Conservation (phyloP, 1,284 basidiomycete species). For the Cutaneotrichosporon sp. region DNA sequence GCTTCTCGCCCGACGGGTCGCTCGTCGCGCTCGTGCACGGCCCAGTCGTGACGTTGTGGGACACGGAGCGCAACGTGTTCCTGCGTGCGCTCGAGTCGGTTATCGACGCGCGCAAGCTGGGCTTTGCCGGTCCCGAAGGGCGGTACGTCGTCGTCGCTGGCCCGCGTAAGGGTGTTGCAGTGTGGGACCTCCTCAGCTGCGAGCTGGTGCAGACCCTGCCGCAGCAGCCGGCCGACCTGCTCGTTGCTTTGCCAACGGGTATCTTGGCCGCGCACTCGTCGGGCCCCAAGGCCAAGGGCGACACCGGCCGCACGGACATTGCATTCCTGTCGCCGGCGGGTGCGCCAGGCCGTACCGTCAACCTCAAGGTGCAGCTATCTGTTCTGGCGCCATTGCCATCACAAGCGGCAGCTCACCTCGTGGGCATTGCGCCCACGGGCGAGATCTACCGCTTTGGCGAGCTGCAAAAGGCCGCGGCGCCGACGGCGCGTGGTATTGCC, state of each 20-base stretch:
- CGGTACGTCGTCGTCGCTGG: conserved; percentile 55
- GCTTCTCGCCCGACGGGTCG: conserved; percentile 83
- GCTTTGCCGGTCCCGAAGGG: conserved; percentile 48
- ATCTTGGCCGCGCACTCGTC: conserved; percentile 27
- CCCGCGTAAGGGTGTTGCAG: conserved; percentile 55
- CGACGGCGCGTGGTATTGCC: conserved; percentile 8
- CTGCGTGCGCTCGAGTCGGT: conserved; percentile 61
- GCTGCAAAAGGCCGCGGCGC: conserved; percentile 14
- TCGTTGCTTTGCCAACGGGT: conserved; percentile 58
- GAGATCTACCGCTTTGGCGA: conserved; percentile 42
- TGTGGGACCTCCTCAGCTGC: conserved; percentile 76
- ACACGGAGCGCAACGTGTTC: conserved; percentile 63
- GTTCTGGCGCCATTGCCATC: conserved; percentile 14
- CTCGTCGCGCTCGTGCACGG: conserved; percentile 72
- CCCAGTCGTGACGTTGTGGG: conserved; percentile 68
- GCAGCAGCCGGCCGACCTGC: conserved; percentile 56
- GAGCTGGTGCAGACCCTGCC: conserved; percentile 34
- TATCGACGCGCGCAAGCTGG: conserved; percentile 31
- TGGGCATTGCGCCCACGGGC: conserved; percentile 31
- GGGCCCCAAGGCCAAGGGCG: conserved; percentile 26
- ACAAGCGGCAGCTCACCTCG: conserved; percentile 23
- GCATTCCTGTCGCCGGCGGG: conserved; percentile 52
- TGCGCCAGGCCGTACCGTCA: conserved; percentile 4
- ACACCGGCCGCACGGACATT: conserved; percentile 39
- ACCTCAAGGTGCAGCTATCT: conserved; percentile 8